phyloP scores from a whole-genome alignment of 1,284 basidiomycete genomes.

The Rhodotorula sp. region DNA sequence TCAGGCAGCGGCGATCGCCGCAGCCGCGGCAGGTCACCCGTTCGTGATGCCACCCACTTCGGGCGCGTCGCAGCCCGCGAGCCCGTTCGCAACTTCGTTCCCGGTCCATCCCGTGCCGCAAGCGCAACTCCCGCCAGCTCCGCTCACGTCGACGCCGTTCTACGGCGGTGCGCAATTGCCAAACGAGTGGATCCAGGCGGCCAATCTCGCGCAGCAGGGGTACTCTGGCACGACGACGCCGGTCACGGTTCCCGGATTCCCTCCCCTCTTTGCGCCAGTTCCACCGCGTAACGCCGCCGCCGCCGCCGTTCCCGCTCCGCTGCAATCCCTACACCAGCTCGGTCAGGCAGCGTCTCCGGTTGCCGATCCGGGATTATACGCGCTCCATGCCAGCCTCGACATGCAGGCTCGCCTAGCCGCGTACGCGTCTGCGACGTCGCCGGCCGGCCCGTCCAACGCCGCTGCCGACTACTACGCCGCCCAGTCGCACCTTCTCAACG shows the following conservation, averaged over 20 bases:
- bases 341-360: background rate
- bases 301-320: background rate
- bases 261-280: constrained; percentile 1
- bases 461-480: background rate
- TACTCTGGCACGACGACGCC: constrained; percentile 5
- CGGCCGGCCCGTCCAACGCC: background rate
- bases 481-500: background rate
- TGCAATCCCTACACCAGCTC: constrained; percentile 14
- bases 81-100: constrained; percentile 1
- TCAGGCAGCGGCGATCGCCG: background rate
- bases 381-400: constrained; percentile 32
- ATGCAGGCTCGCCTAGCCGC: constrained; percentile 24
- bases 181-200: constrained; percentile 23
- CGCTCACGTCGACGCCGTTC: background rate
- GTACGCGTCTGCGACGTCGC: background rate
- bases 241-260: constrained; percentile 2
- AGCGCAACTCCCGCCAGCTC: background rate
- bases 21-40: background rate
- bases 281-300: background rate
- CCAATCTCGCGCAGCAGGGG: constrained; percentile 11
- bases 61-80: background rate
- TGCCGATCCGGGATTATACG: constrained; percentile 26
- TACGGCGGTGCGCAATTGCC: constrained; percentile 12
- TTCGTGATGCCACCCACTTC: background rate
- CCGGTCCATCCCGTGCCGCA: background rate